Conservation (phyloP, 306 rosid genomes). For the Elaeagnus macrophylla region DNA sequence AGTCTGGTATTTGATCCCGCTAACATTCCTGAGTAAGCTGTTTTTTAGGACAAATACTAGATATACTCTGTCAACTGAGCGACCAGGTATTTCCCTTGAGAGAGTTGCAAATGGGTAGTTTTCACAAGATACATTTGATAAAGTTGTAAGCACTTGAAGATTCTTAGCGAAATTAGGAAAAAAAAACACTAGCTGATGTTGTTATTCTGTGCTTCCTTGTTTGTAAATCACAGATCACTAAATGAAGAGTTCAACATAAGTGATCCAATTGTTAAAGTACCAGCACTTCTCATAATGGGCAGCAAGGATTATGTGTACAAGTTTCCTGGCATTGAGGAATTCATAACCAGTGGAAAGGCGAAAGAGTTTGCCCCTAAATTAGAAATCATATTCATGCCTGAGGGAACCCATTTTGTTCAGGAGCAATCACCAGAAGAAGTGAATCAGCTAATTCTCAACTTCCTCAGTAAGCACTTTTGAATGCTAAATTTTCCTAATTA, state of each 20-base stretch:
- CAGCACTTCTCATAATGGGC: constrained; percentile 54
- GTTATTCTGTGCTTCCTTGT: constrained; percentile 2
- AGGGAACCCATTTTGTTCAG: constrained; percentile 86
- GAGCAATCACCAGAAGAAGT: constrained; percentile 66
- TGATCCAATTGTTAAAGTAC: constrained; percentile 42
- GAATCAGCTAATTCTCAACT: constrained; percentile 53
- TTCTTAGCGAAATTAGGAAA: too few species aligned
- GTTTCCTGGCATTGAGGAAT: constrained; percentile 62
- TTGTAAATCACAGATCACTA: constrained; percentile 36
- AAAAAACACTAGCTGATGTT: neutral
- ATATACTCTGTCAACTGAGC: too few species aligned
- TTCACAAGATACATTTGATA: too few species aligned
- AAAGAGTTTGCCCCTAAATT: constrained; percentile 45
- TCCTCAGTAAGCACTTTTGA: constrained; percentile 52
- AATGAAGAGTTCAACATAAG: constrained; percentile 27
- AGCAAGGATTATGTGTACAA: constrained; percentile 49
- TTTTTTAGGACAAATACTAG: too few species aligned
- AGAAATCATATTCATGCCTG: constrained; percentile 49
- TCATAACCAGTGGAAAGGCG: constrained; percentile 39
- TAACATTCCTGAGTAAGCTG: too few species aligned
- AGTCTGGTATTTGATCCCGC: too few species aligned
- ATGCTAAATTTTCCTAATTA: neutral
- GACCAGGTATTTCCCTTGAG: too few species aligned
- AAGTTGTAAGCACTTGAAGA: too few species aligned
- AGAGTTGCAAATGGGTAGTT: too few species aligned